phyloP scores from a whole-genome alignment of 1,139 yeast species.

The Sugiyamaella novakii region DNA sequence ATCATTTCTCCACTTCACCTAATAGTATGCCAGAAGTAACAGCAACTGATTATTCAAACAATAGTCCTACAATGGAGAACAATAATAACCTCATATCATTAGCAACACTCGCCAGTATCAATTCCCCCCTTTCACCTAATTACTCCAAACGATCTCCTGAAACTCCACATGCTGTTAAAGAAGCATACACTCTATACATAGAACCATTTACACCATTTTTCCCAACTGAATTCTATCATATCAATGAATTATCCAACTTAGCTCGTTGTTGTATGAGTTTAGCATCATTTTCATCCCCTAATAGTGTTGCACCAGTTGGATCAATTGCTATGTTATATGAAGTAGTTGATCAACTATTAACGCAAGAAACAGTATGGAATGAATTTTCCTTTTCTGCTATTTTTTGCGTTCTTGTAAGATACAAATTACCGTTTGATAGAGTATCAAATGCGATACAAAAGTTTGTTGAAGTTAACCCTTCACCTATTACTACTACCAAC shows the following conservation, averaged over 20 bases:
- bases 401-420: slow-evolving; percentile 15
- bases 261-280: slow-evolving; percentile 28
- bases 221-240: slow-evolving; percentile 12
- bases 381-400: slow-evolving; percentile 23
- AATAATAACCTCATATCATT: slow-evolving; percentile 1
- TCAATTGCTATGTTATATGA: slow-evolving; percentile 25
- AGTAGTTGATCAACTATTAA: slow-evolving; percentile 23
- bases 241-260: slow-evolving; percentile 18
- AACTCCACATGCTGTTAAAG: slow-evolving; percentile 15
- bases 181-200: slow-evolving; percentile 25
- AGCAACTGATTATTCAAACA: not conserved
- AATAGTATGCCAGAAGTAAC: slow-evolving; percentile 2
- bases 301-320: slow-evolving; percentile 24
- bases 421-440: slow-evolving; percentile 15
- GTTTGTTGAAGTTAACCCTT: not conserved
- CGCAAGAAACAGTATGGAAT: slow-evolving; percentile 24
- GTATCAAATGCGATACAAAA: slow-evolving; percentile 12
- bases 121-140: slow-evolving; percentile 1
- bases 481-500: not conserved
- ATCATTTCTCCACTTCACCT: slow-evolving; percentile 1
- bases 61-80: not conserved
- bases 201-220: slow-evolving; percentile 30
- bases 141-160: slow-evolving; percentile 7
- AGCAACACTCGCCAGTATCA: slow-evolving; percentile 8
- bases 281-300: slow-evolving; percentile 26